A percentile compares a stretch with the other conserved stretches of the same genome.
Conservation (phyloP, 805 yeast species). For the Suhomyces sp. region DNA sequence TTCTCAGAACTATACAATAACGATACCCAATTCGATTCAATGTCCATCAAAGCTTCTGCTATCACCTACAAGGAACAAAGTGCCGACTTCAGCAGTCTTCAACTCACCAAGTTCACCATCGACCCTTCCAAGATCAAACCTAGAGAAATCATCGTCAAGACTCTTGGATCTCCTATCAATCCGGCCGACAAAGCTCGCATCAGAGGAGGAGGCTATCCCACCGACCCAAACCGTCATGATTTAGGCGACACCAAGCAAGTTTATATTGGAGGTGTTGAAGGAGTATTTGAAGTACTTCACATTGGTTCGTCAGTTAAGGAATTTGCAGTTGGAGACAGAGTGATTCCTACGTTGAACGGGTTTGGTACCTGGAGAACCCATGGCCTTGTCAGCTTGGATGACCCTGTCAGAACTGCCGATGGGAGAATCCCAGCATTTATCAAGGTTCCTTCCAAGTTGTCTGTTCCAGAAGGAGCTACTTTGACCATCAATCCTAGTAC, state of each 20-base stretch:
- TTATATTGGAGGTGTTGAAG: conserved; percentile 21
- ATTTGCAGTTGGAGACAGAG: conserved; percentile 19
- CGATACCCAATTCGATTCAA: too few species aligned
- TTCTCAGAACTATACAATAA: too few species aligned
- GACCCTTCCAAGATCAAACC: conserved; percentile 20
- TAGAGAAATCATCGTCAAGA: conserved; percentile 56
- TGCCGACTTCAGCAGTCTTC: conserved; percentile 18
- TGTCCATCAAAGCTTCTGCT: conserved; percentile 22
- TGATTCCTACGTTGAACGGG: conserved; percentile 16
- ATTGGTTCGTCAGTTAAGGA: conserved; percentile 14
- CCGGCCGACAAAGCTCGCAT: conserved; percentile 88
- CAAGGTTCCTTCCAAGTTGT: conserved; percentile 11
- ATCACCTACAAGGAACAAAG: conserved; percentile 24
- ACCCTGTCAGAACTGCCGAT: too few species aligned
- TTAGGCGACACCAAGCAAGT: conserved; percentile 11
- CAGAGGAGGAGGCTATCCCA: conserved; percentile 85
- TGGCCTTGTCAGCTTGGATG: conserved; percentile 14
- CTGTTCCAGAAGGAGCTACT: conserved; percentile 20
- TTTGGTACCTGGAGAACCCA: conserved; percentile 26
- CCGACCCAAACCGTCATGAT: conserved; percentile 47
- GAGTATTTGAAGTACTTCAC: conserved; percentile 17
- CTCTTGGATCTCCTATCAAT: conserved; percentile 81
- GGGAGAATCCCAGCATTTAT: conserved; percentile 11
- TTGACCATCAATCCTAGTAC: conserved; percentile 21
- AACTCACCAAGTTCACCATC: conserved; percentile 20